These are phyloP conservation scores for Citrus cavaleriei DNA, from an alignment of 345 rosid genomes.

Conservation along the genomic window DNA sequence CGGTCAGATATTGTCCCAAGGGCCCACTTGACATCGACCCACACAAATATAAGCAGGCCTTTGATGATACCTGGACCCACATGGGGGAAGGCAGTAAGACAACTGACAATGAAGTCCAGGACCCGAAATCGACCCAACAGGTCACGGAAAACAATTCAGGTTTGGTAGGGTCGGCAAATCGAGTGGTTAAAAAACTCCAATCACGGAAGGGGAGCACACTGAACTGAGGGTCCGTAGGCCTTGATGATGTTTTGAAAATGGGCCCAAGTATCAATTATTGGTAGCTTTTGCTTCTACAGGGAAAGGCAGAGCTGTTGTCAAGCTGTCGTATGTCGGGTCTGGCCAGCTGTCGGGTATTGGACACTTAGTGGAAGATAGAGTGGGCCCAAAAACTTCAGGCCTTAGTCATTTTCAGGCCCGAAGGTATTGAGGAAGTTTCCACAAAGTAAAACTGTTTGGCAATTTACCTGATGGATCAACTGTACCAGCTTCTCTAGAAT, in stretches of 20 bases:
- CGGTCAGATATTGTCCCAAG: conserved; percentile 8
- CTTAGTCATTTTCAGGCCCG: background rate
- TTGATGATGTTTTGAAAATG: conserved; percentile 3
- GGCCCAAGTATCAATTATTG: conserved; percentile 12
- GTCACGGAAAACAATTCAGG: background rate
- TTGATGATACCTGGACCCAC: conserved; percentile 7
- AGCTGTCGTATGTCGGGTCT: conserved; percentile 26
- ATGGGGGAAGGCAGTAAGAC: conserved; percentile 6
- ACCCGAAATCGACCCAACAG: conserved; percentile 27
- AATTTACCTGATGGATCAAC: background rate
- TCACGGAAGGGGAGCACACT: background rate
- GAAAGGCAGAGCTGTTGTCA: conserved; percentile 15
- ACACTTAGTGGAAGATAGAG: background rate
- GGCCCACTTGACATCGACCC: background rate
- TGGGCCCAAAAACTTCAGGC: conserved; percentile 2
- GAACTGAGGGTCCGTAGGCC: background rate
- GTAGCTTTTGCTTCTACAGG: background rate
- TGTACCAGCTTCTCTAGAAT: background rate
- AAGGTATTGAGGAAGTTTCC: background rate
- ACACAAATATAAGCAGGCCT: background rate
- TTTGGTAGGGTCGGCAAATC: conserved; percentile 18
- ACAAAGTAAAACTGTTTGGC: background rate
- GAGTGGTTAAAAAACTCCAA: conserved; percentile 15
- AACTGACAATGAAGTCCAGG: conserved; percentile 17
- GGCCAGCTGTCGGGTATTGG: conserved; percentile 8